Percentiles rank a stretch among this genome's conserved stretches.
Conservation (phyloP, 1,139 yeast species). For the Spathaspora sp. region DNA sequence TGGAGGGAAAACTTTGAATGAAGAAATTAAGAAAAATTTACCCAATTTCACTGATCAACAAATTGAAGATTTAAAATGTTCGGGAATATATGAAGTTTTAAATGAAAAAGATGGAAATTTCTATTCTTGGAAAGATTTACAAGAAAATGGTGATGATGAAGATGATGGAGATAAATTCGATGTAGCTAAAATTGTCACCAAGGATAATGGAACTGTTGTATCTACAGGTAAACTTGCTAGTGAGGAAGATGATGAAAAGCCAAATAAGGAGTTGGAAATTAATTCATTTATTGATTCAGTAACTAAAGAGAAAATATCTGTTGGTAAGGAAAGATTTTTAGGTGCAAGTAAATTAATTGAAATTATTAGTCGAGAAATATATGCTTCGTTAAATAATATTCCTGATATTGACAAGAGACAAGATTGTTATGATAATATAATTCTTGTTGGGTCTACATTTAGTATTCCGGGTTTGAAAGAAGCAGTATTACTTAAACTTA, state of each 20-base stretch:
- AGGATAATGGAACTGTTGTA: conserved; percentile 26
- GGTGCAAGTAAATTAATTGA: conserved; percentile 65
- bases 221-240: conserved; percentile 20
- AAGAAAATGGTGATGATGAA: conserved; percentile 26
- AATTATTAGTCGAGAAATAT: conserved; percentile 54
- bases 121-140: conserved; percentile 54
- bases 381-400: conserved; percentile 50
- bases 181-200: conserved; percentile 86
- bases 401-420: conserved; percentile 74
- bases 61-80: conserved; percentile 72
- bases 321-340: conserved; percentile 87
- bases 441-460: conserved; percentile 75
- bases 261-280: conserved; percentile 60
- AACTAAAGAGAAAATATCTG: conserved; percentile 51
- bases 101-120: conserved; percentile 51
- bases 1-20: conserved; percentile 70
- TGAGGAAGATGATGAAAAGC: conserved; percentile 34
- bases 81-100: conserved; percentile 76
- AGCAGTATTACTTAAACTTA: conserved; percentile 59
- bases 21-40: conserved; percentile 47
- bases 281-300: conserved; percentile 64
- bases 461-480: conserved; percentile 76
- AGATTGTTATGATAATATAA: conserved; percentile 83
- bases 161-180: conserved; percentile 77
- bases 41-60: conserved; percentile 61